Percentiles rank a stretch among this genome's conserved stretches.
Evolutionary conservation across 352 stramenopile genomes (phyloP).

Genomic region (Phytophthora chlamydospora): DNA sequence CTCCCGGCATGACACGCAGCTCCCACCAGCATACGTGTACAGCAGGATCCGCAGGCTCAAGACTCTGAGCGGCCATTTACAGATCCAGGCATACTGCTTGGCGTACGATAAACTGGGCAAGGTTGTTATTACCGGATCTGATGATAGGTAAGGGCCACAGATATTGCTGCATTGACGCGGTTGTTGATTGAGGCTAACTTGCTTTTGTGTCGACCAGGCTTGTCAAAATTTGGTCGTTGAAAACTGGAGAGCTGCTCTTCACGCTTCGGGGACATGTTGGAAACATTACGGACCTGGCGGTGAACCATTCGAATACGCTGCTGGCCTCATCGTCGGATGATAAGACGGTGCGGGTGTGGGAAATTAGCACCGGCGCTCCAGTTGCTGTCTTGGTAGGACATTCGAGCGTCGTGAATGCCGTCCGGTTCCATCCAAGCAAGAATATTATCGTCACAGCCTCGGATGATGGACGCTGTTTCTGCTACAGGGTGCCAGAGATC

Average conservation of each 20-base stretch:
- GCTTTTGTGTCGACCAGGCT: slow-evolving; percentile 60
- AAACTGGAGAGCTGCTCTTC: slow-evolving; percentile 80
- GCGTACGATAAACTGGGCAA: slow-evolving; percentile 95
- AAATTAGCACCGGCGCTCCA: slow-evolving; percentile 81
- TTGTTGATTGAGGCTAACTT: slow-evolving; percentile 8
- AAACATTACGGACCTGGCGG: slow-evolving; percentile 91
- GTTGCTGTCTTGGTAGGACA: slow-evolving; percentile 88
- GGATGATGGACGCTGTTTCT: slow-evolving; percentile 92
- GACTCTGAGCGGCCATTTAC: slow-evolving; percentile 93
- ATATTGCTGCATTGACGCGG: background rate
- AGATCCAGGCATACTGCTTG: slow-evolving; percentile 95
- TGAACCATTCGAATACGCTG: slow-evolving; percentile 84
- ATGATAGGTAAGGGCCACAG: slow-evolving; percentile 84
- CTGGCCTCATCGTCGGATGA: slow-evolving; percentile 89
- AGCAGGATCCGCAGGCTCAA: slow-evolving; percentile 82
- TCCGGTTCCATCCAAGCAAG: slow-evolving; percentile 86
- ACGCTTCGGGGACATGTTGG: slow-evolving; percentile 87
- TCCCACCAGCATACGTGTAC: slow-evolving; percentile 74
- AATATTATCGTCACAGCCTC: slow-evolving; percentile 92
- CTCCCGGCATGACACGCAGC: slow-evolving; percentile 30
- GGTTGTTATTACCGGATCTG: slow-evolving; percentile 97
- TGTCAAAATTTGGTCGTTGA: slow-evolving; percentile 96
- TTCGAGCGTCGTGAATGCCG: slow-evolving; percentile 85
- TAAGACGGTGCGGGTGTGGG: slow-evolving; percentile 90
- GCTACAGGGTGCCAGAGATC: slow-evolving; percentile 90